Evolutionary conservation across 2,329 filamentous ascomycete genomes (phyloP).

Genomic region (Ustilaginoidea virens): DNA sequence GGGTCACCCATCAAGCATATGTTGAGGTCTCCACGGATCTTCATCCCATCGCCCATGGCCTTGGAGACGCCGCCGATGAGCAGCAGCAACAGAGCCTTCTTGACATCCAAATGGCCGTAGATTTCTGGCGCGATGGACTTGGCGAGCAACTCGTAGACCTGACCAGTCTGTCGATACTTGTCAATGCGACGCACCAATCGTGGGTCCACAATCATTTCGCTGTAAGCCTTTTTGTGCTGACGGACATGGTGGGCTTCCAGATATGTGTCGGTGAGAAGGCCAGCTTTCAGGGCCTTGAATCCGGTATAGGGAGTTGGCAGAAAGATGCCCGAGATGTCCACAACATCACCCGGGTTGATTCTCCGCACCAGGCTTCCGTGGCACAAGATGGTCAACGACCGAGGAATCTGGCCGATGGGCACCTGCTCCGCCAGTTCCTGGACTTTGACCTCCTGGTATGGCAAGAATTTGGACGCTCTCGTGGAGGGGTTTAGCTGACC

Average conservation of each 20-base stretch:
- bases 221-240: conserved; percentile 97
- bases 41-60: conserved; percentile 95
- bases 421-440: conserved; percentile 99
- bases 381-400: conserved; percentile 78
- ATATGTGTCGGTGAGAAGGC: conserved; percentile 93
- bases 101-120: conserved; percentile 89
- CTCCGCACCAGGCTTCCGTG: conserved; percentile 74
- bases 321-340: conserved; percentile 91
- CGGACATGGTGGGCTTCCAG: conserved; percentile 84
- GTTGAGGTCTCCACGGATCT: conserved; percentile 97
- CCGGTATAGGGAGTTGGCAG: conserved; percentile 96
- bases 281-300: conserved; percentile 91
- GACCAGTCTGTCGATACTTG: conserved; percentile 68
- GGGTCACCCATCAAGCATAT: conserved; percentile 98
- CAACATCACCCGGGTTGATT: conserved; percentile 84
- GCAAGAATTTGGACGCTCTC: conserved; percentile 90
- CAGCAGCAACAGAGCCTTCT: conserved; percentile 90
- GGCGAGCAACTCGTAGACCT: conserved; percentile 89
- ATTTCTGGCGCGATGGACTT: conserved; percentile 97
- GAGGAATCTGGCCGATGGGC: conserved; percentile 90
- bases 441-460: conserved; percentile 97
- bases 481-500: conserved; percentile 89
- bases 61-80: conserved; percentile 94
- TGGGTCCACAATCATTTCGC: conserved; percentile 74
- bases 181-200: conserved; percentile 71